Conservation (phyloP, 768 basidiomycete genomes). For the Mycena crocata region DNA sequence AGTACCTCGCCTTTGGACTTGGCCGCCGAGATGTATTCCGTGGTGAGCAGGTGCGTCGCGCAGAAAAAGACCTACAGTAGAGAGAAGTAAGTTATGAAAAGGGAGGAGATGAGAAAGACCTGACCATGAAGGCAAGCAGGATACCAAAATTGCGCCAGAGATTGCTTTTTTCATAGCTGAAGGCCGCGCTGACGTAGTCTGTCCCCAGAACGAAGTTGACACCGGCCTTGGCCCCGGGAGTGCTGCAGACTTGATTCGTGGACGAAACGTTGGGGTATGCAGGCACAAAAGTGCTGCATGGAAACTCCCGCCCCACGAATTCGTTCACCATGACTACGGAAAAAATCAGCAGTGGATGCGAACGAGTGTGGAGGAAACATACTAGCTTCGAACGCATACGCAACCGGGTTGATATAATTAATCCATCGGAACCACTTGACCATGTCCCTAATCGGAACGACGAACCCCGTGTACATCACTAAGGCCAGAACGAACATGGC, state of each 20-base stretch:
- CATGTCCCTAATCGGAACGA: conserved; percentile 46
- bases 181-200: conserved; percentile 59
- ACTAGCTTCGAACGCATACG: conserved; percentile 54
- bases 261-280: conserved; percentile 65
- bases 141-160: conserved; percentile 53
- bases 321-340: conserved; percentile 54
- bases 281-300: conserved; percentile 70
- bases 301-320: conserved; percentile 75
- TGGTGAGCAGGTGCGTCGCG: conserved; percentile 47
- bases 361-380: no score
- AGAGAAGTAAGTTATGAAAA: not conserved
- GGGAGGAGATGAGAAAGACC: no score
- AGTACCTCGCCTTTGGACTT: conserved; percentile 45
- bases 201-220: conserved; percentile 69
- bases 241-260: conserved; percentile 80
- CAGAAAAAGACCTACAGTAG: conserved; percentile 50
- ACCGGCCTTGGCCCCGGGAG: conserved; percentile 73
- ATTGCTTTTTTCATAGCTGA: conserved; percentile 54
- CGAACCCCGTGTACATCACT: conserved; percentile 57
- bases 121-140: no score
- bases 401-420: conserved; percentile 58
- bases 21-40: conserved; percentile 44
- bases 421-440: conserved; percentile 43
- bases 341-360: no score
- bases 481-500: conserved; percentile 50